Evolutionary conservation across 331 rosid species (phyloP).

Genomic region (Acacia concinna): DNA sequence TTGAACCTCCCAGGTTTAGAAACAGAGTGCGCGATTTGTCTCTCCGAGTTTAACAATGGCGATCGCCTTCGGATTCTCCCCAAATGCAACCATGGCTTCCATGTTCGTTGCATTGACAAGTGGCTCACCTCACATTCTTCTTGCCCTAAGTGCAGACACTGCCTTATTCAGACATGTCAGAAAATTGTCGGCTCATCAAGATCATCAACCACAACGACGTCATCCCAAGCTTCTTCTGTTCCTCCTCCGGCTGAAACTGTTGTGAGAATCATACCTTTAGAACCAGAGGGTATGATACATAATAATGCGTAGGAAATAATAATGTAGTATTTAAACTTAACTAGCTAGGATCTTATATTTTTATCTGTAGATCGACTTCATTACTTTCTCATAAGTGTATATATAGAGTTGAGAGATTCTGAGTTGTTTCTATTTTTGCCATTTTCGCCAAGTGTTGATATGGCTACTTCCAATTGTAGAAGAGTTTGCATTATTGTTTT

Average conservation of each 20-base stretch:
- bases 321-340: not conserved
- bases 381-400: not conserved
- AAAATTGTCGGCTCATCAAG: conserved; percentile 54
- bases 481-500: not conserved
- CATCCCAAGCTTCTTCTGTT: conserved; percentile 14
- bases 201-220: not conserved
- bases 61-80: conserved; percentile 77
- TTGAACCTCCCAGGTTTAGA: conserved; percentile 57
- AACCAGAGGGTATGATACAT: conserved; percentile 55
- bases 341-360: not conserved
- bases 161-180: conserved; percentile 67
- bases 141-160: conserved; percentile 91
- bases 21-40: conserved; percentile 75
- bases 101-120: conserved; percentile 80
- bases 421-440: not conserved
- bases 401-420: not conserved
- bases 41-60: conserved; percentile 61
- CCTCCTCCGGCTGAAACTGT: conserved; percentile 37
- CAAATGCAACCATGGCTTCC: conserved; percentile 87
- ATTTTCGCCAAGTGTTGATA: not conserved
- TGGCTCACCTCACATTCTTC: conserved; percentile 90
- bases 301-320: conserved; percentile 46
- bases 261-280: conserved; percentile 55
- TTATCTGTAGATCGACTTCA: not conserved
- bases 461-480: not conserved